Evolutionary conservation across 192 early-diverging fungal genomes (phyloP).

Genomic region (Umbelopsis isabellina): DNA sequence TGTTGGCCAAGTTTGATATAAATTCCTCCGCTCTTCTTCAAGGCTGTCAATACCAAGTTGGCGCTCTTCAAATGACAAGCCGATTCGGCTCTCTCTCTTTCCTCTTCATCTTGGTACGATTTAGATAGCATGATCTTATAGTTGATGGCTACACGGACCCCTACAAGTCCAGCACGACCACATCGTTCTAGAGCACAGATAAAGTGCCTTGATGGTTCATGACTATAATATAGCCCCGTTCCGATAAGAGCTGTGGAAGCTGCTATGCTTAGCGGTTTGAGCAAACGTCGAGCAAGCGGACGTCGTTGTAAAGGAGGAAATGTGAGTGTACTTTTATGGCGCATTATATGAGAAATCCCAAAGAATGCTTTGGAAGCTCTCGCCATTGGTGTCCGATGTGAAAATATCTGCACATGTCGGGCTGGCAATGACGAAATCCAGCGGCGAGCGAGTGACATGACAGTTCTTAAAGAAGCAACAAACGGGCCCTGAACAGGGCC

Average conservation of each 20-base stretch:
- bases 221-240: conserved; percentile 32
- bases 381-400: no score
- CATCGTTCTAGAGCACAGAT: conserved; percentile 40
- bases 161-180: conserved; percentile 43
- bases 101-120: conserved; percentile 25
- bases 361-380: no score
- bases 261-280: conserved; percentile 20
- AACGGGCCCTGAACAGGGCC: no score
- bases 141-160: conserved; percentile 52
- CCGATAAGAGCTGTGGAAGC: not conserved
- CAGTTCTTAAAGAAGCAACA: no score
- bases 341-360: not conserved
- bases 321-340: not conserved
- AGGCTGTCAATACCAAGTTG: conserved; percentile 59
- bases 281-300: conserved; percentile 5
- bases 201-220: conserved; percentile 40
- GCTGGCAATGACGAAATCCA: no score
- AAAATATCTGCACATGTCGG: no score
- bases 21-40: conserved; percentile 74
- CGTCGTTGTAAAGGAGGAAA: conserved; percentile 5
- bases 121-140: conserved; percentile 56
- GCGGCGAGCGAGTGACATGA: no score
- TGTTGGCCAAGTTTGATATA: conserved; percentile 94
- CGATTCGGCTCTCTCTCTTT: conserved; percentile 46
- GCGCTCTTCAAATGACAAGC: conserved; percentile 72